Conservation (phyloP, 2,329 filamentous ascomycete species). For the Ophiosphaerella narmari region DNA sequence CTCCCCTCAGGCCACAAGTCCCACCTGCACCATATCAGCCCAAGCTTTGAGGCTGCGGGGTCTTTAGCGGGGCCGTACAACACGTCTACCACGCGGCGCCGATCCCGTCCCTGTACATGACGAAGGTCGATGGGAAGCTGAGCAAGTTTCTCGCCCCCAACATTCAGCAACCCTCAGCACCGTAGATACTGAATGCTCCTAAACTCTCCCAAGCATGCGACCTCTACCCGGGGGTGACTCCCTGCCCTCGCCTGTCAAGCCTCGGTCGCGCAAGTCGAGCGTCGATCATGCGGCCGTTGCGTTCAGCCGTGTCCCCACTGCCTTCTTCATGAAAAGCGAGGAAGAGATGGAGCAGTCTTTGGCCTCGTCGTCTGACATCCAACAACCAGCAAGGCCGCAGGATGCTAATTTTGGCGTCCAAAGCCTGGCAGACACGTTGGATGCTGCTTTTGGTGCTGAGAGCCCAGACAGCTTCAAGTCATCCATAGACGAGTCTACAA, state of each 20-base stretch:
- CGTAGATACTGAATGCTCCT: conserved; percentile 8
- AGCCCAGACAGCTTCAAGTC: conserved; percentile 23
- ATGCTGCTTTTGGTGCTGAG: conserved; percentile 46
- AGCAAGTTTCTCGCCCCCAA: conserved; percentile 4
- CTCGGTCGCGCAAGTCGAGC: conserved; percentile 46
- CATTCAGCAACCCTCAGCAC: background rate
- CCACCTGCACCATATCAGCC: background rate
- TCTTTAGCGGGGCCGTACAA: conserved; percentile 2
- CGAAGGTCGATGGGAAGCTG: background rate
- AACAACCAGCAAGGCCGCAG: conserved; percentile 16
- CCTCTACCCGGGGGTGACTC: conserved; percentile 44
- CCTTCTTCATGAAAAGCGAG: conserved; percentile 64
- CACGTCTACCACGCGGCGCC: background rate
- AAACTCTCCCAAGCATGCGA: conserved; percentile 30
- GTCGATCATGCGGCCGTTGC: conserved; percentile 36
- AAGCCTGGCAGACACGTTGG: conserved; percentile 60
- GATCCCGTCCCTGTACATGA: conserved; percentile 12
- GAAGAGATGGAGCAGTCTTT: conserved; percentile 52
- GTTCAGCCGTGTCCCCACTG: conserved; percentile 53
- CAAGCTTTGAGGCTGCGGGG: conserved; percentile 8
- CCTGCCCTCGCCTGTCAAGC: conserved; percentile 34
- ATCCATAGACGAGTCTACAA: conserved; percentile 58
- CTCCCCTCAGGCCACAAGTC: background rate
- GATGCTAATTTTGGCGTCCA: conserved; percentile 62
- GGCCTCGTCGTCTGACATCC: conserved; percentile 25